Evolutionary conservation across 169 alveolate species (phyloP), one percentile per base, ranked within the genome.

Genomic region (Condylostoma magnum): DNA sequence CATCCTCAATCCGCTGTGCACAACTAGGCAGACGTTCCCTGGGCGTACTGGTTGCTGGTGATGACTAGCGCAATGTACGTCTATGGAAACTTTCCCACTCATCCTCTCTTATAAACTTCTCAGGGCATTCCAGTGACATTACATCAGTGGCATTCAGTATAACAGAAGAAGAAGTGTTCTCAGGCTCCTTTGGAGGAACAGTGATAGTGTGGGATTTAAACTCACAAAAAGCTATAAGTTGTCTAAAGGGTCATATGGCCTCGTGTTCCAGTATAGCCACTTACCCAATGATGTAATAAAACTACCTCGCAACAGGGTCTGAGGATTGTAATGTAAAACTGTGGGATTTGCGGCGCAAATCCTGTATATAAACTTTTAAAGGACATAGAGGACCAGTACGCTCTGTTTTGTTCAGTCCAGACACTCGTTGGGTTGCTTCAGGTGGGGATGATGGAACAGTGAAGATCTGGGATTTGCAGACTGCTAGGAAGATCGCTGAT

Each of bases 131-230:
- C 12, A 46, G 68, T 43, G 87, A 80, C 20, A 69, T 67, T 25
- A 54, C 83, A 0, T 31, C 79, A 22, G 82, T 76, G 5, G 27
- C 27, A 12, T 82, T 76, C 46, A 70, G 55, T 41, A 41, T 37
- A 31, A 41, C 60, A 18, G 82, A 82, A 44, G 79, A 57, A 25
- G 77, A 75, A 56, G 25, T 76, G 30, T 87, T 60, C 52, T 76
- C 94, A 15, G 95, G 93, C 4, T 71, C 91, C 15, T 76, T 66
- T 57, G 83, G 93, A 47, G 95, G 93, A 4, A 89, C 86, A 5
- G 77, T 89, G n/a, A 71, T 77, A 54, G 65, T 78, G 3, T 89
- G 91, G 90, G 93, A 89, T 65, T 33, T 89, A 18, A 80, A 77
- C 22, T 28, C 82, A 4, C 53, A 76, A 37, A 79, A 67, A 70